Evolutionary conservation across 257 asterid species (phyloP), one percentile per base, ranked within the genome.

Genomic region (Solanum verrucosum): DNA sequence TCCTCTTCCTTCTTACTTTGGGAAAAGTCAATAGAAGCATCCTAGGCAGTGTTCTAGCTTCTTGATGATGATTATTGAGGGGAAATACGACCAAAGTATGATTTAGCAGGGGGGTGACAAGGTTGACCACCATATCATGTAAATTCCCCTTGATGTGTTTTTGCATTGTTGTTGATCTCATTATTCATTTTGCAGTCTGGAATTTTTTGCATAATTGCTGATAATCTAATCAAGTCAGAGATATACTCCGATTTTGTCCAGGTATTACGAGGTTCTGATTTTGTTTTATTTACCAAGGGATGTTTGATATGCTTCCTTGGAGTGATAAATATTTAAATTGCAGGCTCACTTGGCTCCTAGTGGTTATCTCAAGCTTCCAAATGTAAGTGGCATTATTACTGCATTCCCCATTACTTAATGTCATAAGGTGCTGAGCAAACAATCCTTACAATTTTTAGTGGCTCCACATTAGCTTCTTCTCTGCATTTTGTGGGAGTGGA

Each of bases 291-390:
- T 56, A 33, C 38, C 20, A 70, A 23, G 49, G 73, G 63, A 63
- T 21, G 40, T 70, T 82, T 84, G 82, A 73, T 27, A 9, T 46
- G 74, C 27, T 77, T 87, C 70, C 88, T 83, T 67, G 71, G 78
- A 84, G 34, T 83, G 20, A 86, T 84, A 65, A 68, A 72, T 87
- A 42, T 87, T 52, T 90, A 18, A 27, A 83, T 72, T 93, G 92
- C 98, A 96, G 99, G 93, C 92, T 68, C 98, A 97, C 94, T 91
- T 97, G 93, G 99, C 98, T 92, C 98, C 99, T 71, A 96, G 99
- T 89, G 98, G 98, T 86, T 97, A 97, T 90, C 96, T 97, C 88
- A 97, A 95, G 91, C 92, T 96, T 86, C 98, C 98, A 90, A 95
- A 95, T 60, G 99, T 96, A 89, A 95, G 99, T 93, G 70, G 42